A percentile compares a stretch with the other conserved stretches of the same genome.
Conservation (phyloP, 441 rosid genomes). For the Erodium trifolium region DNA sequence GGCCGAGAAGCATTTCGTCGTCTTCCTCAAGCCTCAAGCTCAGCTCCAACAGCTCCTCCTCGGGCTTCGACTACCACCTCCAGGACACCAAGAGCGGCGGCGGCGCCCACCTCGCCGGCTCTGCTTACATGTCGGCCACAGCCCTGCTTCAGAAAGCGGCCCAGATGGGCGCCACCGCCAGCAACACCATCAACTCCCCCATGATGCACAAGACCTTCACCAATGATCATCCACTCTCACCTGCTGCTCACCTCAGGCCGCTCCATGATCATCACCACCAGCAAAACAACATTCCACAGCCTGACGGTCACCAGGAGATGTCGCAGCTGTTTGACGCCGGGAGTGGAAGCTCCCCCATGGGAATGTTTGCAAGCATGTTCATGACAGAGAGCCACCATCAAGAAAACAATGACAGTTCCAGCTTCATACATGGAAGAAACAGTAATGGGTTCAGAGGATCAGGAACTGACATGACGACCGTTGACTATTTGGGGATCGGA, state of each 20-base stretch:
- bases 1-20: constrained; percentile 35
- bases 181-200: constrained; percentile 52
- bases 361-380: constrained; percentile 37
- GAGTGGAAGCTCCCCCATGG: constrained; percentile 31
- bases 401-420: constrained; percentile 21
- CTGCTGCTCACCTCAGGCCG: constrained; percentile 20
- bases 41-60: constrained; percentile 35
- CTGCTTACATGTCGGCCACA: constrained; percentile 51
- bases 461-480: constrained; percentile 34
- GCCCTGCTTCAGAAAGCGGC: constrained; percentile 52
- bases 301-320: constrained; percentile 28
- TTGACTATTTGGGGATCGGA: constrained; percentile 56
- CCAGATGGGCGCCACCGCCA: constrained; percentile 57
- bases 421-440: constrained; percentile 29
- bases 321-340: constrained; percentile 29
- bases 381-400: constrained; percentile 23
- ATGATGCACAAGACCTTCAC: constrained; percentile 59
- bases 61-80: constrained; percentile 35
- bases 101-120: constrained; percentile 20
- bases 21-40: constrained; percentile 50
- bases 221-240: constrained; percentile 25
- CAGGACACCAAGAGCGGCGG: constrained; percentile 37
- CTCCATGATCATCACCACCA: constrained; percentile 18
- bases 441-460: constrained; percentile 22
- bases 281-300: constrained; percentile 11